Evolutionary conservation across 2,329 filamentous ascomycete genomes (phyloP), one percentile per base, ranked within the genome.

Genomic region (Phyllosticta paracitricarpa): DNA sequence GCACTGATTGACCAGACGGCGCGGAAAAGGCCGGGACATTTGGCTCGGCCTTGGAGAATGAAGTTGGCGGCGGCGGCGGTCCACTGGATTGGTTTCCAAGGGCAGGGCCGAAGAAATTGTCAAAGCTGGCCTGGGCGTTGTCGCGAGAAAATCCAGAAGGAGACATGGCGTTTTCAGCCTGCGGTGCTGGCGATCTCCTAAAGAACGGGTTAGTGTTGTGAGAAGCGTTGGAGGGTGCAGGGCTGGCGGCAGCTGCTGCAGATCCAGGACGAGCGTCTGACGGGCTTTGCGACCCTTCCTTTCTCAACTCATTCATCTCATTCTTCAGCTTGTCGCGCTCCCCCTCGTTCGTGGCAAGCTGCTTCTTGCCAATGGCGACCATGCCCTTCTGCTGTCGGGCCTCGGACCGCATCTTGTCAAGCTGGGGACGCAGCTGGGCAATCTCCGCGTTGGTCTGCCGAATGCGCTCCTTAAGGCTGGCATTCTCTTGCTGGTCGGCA

Each of bases 291-390:
- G 69, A 64, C 35, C 57, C 67, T 63, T 85, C 86, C 79, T 81
- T 87, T 72, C 76, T 82, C 65, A 87, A 81, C 58, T 84, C 85
- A 62, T 86, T 86, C 54, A 88, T 87, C 73, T 97, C 93, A 1
- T 80, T 78, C 77, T 91, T 92, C 51, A 96, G 79, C 78, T 90
- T 93, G 63, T 97, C 93, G 33, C 89, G 84, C 73, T 97, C 93
- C 56, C 84, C 84, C 74, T 99, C 94, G 62, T 88, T 90, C 0
- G 92, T 97, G 40, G 88, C 84, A 63, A 97, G 79, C 76, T 99
- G 94, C 78, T 99, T 99, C 81, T 95, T 97, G 78, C 97, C 97
- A 77, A 99, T 99, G 53, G 94, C 92, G 30, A 96, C 93, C 66
- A 97, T 81, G 19, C 94, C 94, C 77, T 96, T 97, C 71, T 97